A percentile compares a stretch with the other conserved stretches of the same genome.
Evolutionary conservation across 2,329 filamentous ascomycete genomes (phyloP).

Genomic region (Chalara sp.): DNA sequence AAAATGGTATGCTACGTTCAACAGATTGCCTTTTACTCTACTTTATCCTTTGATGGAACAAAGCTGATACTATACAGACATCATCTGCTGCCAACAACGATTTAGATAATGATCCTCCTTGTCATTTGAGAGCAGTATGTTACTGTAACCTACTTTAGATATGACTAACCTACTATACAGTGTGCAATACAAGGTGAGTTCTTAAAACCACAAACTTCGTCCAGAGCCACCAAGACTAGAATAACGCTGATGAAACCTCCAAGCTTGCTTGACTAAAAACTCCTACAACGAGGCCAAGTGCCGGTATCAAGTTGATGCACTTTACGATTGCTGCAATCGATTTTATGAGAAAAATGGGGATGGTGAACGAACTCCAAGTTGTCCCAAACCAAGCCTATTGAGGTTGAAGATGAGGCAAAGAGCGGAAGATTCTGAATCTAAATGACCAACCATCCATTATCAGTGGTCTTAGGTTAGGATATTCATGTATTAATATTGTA

Average conservation of each 20-base stretch:
- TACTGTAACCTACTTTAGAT: neutral
- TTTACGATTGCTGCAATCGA: conserved; percentile 88
- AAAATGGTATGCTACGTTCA: too few relatives aligned
- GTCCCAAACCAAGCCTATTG: conserved; percentile 74
- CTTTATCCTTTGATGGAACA: neutral
- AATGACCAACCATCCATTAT: neutral
- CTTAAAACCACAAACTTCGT: too few relatives aligned
- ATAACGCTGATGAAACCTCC: too few relatives aligned
- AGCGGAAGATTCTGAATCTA: conserved; percentile 17
- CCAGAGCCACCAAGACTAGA: too few relatives aligned
- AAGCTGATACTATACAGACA: neutral
- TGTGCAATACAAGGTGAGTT: conserved; percentile 81
- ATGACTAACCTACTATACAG: conserved; percentile 33
- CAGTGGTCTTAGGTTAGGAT: too few relatives aligned
- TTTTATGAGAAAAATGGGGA: conserved; percentile 82
- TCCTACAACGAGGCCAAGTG: conserved; percentile 83
- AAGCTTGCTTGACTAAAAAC: conserved; percentile 79
- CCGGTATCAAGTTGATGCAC: conserved; percentile 66
- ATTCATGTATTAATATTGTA: too few relatives aligned
- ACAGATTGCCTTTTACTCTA: too few relatives aligned
- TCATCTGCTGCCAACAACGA: conserved; percentile 53
- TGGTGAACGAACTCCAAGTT: conserved; percentile 69
- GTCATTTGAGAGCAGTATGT: conserved; percentile 75
- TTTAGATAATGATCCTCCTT: conserved; percentile 68
- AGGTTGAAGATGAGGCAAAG: conserved; percentile 77